A percentile compares a stretch with the other conserved stretches of the same genome.
These are phyloP conservation scores for Nannochloropsis oceanica DNA, from an alignment of 108 stramenopile species.

Conservation along the genomic window DNA sequence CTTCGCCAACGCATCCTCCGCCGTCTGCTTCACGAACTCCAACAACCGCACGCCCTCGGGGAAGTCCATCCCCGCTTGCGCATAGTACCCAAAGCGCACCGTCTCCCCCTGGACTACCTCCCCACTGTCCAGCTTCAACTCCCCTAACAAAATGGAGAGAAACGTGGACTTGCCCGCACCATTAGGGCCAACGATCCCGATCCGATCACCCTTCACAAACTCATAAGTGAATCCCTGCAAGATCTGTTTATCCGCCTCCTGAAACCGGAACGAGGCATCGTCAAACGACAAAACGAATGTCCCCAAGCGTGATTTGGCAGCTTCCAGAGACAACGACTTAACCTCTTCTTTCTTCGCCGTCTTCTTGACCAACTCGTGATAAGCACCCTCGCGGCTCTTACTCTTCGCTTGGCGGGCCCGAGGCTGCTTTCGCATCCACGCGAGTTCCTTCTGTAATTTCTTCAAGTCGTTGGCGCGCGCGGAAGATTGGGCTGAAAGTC, in stretches of 20 bases:
- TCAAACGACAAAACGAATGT: not conserved
- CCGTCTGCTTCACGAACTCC: constrained; percentile 15
- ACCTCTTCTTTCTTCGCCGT: not conserved
- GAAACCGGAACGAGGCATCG: constrained; percentile 8
- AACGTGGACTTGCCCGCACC: constrained; percentile 32
- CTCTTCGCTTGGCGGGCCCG: constrained; percentile 35
- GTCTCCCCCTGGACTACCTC: constrained; percentile 24
- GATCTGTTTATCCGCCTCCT: constrained; percentile 2
- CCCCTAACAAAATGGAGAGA: constrained; percentile 15
- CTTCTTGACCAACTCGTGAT: constrained; percentile 17
- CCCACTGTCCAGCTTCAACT: constrained; percentile 18
- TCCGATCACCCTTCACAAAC: constrained; percentile 23
- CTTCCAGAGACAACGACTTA: not conserved
- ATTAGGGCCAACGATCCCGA: constrained; percentile 29
- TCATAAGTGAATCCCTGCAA: constrained; percentile 28
- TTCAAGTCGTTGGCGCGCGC: constrained; percentile 17
- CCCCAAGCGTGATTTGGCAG: not conserved
- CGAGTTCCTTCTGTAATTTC: constrained; percentile 25
- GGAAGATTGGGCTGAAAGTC: constrained; percentile 10
- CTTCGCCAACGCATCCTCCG: not conserved
- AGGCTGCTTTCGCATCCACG: constrained; percentile 39
- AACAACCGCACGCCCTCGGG: constrained; percentile 6
- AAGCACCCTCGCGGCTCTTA: constrained; percentile 26
- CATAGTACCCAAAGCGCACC: constrained; percentile 28
- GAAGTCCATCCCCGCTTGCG: constrained; percentile 22